Percentiles rank a stretch among this genome's conserved stretches.
Evolutionary conservation across 768 basidiomycete species (phyloP).

Genomic region (Phylloporus arenicola): DNA sequence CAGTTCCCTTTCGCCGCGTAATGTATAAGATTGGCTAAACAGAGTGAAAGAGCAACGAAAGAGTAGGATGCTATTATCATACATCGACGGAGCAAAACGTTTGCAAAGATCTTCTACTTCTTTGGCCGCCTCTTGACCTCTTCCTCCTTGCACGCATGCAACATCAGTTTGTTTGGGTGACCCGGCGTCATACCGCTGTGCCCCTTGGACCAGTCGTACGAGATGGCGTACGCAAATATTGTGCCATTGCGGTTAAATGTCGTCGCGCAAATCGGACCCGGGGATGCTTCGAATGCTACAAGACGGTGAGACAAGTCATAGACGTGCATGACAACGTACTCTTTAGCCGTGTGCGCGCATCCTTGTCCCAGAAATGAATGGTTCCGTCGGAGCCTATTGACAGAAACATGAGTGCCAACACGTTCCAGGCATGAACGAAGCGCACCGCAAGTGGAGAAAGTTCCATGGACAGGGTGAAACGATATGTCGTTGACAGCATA

Average conservation of each 20-base stretch:
- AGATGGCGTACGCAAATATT: conserved; percentile 88
- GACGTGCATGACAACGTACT: conserved; percentile 37
- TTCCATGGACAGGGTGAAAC: conserved; percentile 81
- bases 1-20: background rate
- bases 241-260: conserved; percentile 84
- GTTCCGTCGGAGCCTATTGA: conserved; percentile 71
- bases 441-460: conserved; percentile 75
- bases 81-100: conserved; percentile 11
- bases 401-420: conserved; percentile 12
- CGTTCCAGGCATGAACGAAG: conserved; percentile 21
- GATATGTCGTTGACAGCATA: conserved; percentile 83
- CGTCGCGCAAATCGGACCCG: conserved; percentile 74
- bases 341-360: conserved; percentile 87
- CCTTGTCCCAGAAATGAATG: conserved; percentile 94
- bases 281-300: conserved; percentile 65
- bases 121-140: conserved; percentile 66
- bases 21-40: background rate
- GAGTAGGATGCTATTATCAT: conserved; percentile 10
- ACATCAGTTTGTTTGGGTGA: conserved; percentile 71
- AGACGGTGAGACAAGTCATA: conserved; percentile 1
- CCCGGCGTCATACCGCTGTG: conserved; percentile 75
- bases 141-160: conserved; percentile 83
- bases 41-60: background rate
- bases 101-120: conserved; percentile 19
- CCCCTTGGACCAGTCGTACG: conserved; percentile 93